These are phyloP conservation scores for Backusella morwellensis DNA, from an alignment of 192 early-diverging fungal species.

Conservation along the genomic window DNA sequence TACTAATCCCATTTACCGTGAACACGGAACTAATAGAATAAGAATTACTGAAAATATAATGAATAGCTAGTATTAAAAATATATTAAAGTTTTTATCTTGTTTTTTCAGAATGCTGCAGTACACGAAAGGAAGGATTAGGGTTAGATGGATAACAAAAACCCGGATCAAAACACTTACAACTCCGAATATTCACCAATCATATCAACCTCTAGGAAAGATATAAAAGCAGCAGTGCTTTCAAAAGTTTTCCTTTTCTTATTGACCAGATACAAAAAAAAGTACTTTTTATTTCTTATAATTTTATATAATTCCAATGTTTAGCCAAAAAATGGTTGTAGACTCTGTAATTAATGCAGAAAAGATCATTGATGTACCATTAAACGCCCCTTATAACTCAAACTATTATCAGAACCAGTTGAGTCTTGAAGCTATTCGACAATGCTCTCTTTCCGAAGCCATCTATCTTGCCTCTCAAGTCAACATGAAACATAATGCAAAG, in stretches of 20 bases:
- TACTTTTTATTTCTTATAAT: not conserved
- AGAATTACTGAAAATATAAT: not conserved
- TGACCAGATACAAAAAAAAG: not conserved
- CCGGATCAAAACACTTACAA: not conserved
- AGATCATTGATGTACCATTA: not conserved
- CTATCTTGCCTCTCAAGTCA: not conserved
- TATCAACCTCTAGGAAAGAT: not conserved
- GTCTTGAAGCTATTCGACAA: not conserved
- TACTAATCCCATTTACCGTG: not conserved
- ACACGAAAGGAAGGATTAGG: not conserved
- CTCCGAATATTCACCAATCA: constrained; percentile 4
- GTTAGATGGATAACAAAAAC: not conserved
- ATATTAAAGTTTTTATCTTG: not conserved
- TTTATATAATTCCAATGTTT: not conserved
- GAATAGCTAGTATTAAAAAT: not conserved
- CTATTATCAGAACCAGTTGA: not conserved
- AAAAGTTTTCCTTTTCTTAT: not conserved
- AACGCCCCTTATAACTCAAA: not conserved
- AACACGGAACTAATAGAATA: not conserved
- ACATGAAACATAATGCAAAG: not conserved
- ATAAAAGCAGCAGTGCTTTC: not conserved
- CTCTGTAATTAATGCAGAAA: not conserved
- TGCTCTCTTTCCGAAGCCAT: not conserved
- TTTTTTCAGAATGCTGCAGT: not conserved
- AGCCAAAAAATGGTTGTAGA: not conserved